phyloP scores from a whole-genome alignment of 2,329 filamentous ascomycete species.

The Colletotrichum abscissum region DNA sequence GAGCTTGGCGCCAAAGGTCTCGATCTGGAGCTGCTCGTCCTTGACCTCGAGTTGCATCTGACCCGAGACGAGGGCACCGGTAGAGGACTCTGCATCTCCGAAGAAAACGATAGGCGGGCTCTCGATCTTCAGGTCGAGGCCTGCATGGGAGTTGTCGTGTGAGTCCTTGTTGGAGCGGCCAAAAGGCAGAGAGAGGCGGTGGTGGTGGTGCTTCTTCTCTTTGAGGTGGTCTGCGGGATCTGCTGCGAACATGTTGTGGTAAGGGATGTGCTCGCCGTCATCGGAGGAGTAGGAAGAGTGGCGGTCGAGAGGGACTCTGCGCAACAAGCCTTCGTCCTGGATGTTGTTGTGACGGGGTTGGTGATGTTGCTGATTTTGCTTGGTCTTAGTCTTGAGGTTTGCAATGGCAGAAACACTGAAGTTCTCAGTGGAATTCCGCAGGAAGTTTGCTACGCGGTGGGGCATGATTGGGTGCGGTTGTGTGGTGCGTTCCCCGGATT shows the following conservation, averaged over 20 bases:
- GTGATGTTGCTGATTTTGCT: constrained; percentile 9
- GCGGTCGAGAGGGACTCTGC: constrained; percentile 24
- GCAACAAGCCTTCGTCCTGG: constrained; percentile 27
- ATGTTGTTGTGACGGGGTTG: constrained; percentile 4
- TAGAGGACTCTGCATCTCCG: constrained; percentile 78
- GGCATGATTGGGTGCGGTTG: constrained; percentile 56
- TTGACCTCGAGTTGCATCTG: constrained; percentile 80
- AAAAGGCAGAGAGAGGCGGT: constrained; percentile 54
- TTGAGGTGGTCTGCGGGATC: constrained; percentile 33
- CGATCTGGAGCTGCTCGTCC: constrained; percentile 70
- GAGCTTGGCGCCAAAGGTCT: constrained; percentile 75
- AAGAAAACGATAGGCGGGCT: constrained; percentile 89
- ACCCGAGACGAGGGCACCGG: constrained; percentile 87
- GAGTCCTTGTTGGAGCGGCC: constrained; percentile 50
- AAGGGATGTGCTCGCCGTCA: constrained; percentile 35
- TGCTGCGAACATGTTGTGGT: constrained; percentile 33
- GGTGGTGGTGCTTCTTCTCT: constrained; percentile 50
- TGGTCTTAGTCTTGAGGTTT: constrained; percentile 55
- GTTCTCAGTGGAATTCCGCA: constrained; percentile 66
- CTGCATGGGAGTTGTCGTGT: constrained; percentile 51
- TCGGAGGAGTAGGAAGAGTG: constrained; percentile 35
- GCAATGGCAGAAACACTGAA: constrained; percentile 48
- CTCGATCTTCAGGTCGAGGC: constrained; percentile 75
- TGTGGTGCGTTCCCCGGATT: constrained; percentile 25
- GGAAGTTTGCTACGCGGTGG: constrained; percentile 67